Base-by-base conservation (phyloP, 225 moss, liverwort and hornwort species). In the Takakia lepidozioides region DNA sequence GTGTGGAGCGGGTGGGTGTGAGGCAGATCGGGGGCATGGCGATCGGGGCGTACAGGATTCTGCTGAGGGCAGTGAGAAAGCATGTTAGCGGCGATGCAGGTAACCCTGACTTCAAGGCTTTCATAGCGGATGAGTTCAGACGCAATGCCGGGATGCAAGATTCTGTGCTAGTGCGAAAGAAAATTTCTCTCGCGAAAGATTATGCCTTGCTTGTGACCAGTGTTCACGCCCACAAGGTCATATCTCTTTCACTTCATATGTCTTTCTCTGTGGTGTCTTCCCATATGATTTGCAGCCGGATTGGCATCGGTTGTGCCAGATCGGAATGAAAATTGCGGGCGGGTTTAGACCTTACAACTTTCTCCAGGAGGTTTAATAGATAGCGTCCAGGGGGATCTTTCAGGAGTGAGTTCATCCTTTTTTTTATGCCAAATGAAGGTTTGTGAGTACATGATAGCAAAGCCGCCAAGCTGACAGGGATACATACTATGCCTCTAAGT, bases 161-260 rank as follows among this genome's bases (percentile, higher is more conserved):
- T 38, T 39, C 53, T 1, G 52, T 24, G 2, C 28, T 54, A 4
- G 29, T 84, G 55, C 60, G 67, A 53, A 65, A 63, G 56, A 79
- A 61, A 20, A n/a, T 90, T 2, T 41, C 13, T 0, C 78, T 95
- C 37, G 90, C 87, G 0, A 60, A 74, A 53, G 90, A 95, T 54
- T 95, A 87, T 22, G 68, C 90, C 0, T 71, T 55, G 15, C 81
- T 95, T 29, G 73, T 95, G n/a, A 75, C 50, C 49, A 85, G 95
- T 58, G 65, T 95, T 8, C 90, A 90, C 23, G 66, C 79, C 40
- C 90, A 95, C 1, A 95, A 85, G 89, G 95, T 89, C 49, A 41
- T 62, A 64, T 55, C 40, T 28, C 14, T 40, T 42, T 27, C 22
- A 10, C 7, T 36, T 15, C 38, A 26, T 40, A 2, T 29, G 11